Conservation (phyloP, 2,329 filamentous ascomycete genomes). For the Colletotrichum sp. region DNA sequence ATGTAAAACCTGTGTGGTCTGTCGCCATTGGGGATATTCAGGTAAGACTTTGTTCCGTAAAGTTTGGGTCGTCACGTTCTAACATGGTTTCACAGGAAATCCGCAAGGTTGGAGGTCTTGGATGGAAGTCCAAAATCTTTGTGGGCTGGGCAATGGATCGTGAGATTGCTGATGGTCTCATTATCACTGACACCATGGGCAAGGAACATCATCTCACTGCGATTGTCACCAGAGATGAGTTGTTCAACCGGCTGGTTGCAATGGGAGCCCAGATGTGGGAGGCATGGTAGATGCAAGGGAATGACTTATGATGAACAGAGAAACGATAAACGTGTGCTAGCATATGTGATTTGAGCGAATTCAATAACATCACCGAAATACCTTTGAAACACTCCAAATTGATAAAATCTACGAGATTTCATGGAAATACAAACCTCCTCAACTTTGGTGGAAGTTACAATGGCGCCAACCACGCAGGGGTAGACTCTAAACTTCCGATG, state of each 20-base stretch:
- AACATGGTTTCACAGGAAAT: slow-evolving; percentile 52
- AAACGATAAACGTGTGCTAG: not conserved
- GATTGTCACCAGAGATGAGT: slow-evolving; percentile 73
- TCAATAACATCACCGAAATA: rapidly evolving
- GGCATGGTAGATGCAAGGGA: slow-evolving; percentile 56
- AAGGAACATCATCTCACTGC: slow-evolving; percentile 70
- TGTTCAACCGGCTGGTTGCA: slow-evolving; percentile 80
- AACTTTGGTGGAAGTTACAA: not conserved
- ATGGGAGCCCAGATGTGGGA: slow-evolving; percentile 88
- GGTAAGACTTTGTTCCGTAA: not conserved
- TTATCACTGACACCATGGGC: slow-evolving; percentile 65
- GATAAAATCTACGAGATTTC: too few relatives aligned
- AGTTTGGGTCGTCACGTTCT: rapidly evolving
- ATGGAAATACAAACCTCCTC: too few relatives aligned
- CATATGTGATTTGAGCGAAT: not conserved
- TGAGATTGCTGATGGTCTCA: slow-evolving; percentile 77
- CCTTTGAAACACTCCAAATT: too few relatives aligned
- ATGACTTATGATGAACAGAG: not conserved
- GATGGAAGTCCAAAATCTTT: slow-evolving; percentile 84
- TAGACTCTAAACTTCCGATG: not conserved
- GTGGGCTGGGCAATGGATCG: slow-evolving; percentile 79
- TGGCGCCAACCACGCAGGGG: rapidly evolving
- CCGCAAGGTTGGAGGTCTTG: slow-evolving; percentile 80
- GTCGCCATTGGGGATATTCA: slow-evolving; percentile 73
- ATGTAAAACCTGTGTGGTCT: slow-evolving; percentile 69